Evolutionary conservation across 345 rosid species (phyloP), one percentile per base, ranked within the genome.

Genomic region (Noccaea caerulescens): DNA sequence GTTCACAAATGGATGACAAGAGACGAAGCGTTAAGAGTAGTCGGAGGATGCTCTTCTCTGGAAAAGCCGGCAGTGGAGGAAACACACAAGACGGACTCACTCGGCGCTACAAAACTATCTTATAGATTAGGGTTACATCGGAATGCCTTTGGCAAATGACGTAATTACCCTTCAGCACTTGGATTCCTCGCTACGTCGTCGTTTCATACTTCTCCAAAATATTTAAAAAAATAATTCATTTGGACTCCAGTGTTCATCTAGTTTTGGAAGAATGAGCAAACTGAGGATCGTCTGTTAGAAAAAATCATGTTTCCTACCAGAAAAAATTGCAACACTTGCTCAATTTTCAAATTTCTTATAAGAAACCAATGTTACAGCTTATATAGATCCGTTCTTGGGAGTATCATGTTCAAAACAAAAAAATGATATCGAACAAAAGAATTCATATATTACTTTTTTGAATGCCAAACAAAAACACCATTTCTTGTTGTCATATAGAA

Each of bases 61-160:
- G 16, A 45, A 27, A 27, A 56, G 46, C 16, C 34, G 57, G 44
- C 38, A 18, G 54, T 76, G 75, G 38, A 52, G 20, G 20, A 52
- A n/a, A 30, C 30, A 0, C 30, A 34, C 30, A 39, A 57, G 42
- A 7, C 1, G 16, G 14, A 32, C 34, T 10, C 36, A 1, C 1
- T 1, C 73, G 53, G 57, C 58, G 73, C 79, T 53, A 12, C 52
- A 49, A 47, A 55, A 5, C 42, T 4, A 0, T 1, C 38, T 69
- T 69, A 69, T 76, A 76, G 0, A 69, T 69, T 76, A 76, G 79
- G 79, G 75, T 49, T 76, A 69, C 33, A 7, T 47, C n/a, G 69
- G 33, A 44, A 14, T 13, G 13, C 57, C 62, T 45, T 6, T 46
- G 0, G 0, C 0, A 44, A 52, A 14, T 54, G 56, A 68, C 79